These are phyloP conservation scores for Plectranthus barbatus DNA, from an alignment of 257 asterid species.

Conservation along the genomic window DNA sequence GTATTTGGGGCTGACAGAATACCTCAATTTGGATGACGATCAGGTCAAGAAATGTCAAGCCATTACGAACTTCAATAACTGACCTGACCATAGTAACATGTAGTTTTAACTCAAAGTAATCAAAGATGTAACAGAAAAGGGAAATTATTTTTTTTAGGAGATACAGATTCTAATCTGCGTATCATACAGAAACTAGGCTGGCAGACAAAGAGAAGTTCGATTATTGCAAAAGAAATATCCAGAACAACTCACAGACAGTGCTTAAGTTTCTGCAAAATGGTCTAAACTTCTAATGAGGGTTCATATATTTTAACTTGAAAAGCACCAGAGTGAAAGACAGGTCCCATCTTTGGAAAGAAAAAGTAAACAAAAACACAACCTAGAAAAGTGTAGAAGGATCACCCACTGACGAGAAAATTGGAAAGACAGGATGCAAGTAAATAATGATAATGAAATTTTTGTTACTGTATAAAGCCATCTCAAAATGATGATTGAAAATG, in stretches of 20 bases:
- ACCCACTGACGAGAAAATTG: not conserved
- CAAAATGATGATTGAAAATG: conserved; percentile 3
- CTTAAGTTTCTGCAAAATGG: not conserved
- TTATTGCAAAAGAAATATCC: conserved; percentile 2
- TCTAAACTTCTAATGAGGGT: not conserved
- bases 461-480: conserved; percentile 2
- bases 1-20: conserved; percentile 1
- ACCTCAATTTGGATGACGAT: conserved; percentile 98
- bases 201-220: not conserved
- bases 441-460: not conserved
- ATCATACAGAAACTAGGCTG: not conserved
- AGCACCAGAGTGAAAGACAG: not conserved
- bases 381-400: not conserved
- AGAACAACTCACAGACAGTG: not conserved
- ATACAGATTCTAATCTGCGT: not conserved
- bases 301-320: not conserved
- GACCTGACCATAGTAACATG: conserved; percentile 47
- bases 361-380: not conserved
- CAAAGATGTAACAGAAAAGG: not conserved
- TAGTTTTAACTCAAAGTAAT: conserved; percentile 4
- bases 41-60: conserved; percentile 93
- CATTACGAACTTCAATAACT: conserved; percentile 96
- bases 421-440: not conserved
- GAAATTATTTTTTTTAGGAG: not conserved
- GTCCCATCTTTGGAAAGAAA: not conserved